These are phyloP conservation scores for Aureobasidium pullulans DNA, from an alignment of 2,329 filamentous ascomycete species.

Conservation along the genomic window DNA sequence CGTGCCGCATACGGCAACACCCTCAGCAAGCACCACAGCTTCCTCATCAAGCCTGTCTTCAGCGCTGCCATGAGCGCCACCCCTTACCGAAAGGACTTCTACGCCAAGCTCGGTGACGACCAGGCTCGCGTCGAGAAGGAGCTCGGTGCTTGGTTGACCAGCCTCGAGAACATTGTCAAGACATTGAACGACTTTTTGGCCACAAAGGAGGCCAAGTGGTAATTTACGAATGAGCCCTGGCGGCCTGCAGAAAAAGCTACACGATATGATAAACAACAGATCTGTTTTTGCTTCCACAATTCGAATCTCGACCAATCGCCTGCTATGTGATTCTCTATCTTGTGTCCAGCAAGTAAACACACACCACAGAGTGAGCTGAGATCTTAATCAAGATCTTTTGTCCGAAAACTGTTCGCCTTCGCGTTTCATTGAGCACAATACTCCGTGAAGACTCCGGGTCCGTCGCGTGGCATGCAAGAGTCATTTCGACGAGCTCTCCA, in stretches of 20 bases:
- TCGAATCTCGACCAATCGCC: neutral
- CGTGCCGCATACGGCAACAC: constrained; percentile 74
- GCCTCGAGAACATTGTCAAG: constrained; percentile 68
- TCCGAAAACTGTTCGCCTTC: too few relatives aligned
- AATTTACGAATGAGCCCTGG: constrained; percentile 13
- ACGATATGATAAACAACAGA: neutral
- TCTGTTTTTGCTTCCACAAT: neutral
- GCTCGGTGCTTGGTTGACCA: constrained; percentile 64
- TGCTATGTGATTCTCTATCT: neutral
- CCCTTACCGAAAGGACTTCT: constrained; percentile 91
- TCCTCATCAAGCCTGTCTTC: constrained; percentile 87
- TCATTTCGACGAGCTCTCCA: too few relatives aligned
- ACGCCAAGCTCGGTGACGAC: constrained; percentile 71
- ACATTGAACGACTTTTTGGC: constrained; percentile 63
- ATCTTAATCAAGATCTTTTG: too few relatives aligned
- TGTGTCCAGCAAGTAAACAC: too few relatives aligned
- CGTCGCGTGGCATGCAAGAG: too few relatives aligned
- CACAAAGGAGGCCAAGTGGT: constrained; percentile 41
- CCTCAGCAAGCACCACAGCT: constrained; percentile 85
- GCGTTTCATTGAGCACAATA: too few relatives aligned
- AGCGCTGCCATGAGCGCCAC: constrained; percentile 86
- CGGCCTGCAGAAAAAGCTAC: neutral
- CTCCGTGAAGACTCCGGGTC: too few relatives aligned
- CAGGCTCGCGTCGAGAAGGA: constrained; percentile 54
- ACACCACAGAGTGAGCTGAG: too few relatives aligned